Base-by-base conservation (phyloP, 164 flowering plant genomes). In the Houttuynia cordata region DNA sequence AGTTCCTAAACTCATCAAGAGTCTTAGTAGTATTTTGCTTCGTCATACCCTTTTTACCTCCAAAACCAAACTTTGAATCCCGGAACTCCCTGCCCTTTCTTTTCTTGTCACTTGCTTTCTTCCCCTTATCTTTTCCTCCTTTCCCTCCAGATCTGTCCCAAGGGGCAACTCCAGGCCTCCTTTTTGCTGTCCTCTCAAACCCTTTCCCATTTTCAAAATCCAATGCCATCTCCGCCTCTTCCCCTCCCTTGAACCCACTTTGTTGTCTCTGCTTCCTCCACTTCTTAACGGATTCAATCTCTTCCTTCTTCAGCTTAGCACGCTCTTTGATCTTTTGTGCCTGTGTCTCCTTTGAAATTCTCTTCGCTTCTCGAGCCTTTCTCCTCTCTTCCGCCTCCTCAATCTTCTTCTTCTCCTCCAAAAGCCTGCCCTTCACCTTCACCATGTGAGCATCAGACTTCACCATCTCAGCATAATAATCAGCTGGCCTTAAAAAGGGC, bases 251-350 rank as follows among this genome's bases (percentile, higher is more conserved):
- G 70, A 79, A 87, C 22, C 96, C 91, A 60, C 77, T 84, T 68
- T 75, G 78, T 72, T 89, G 82, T 76, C 98, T 87, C 71, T 89
- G 88, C 71, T 88, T 91, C 76, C 96, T 83, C 97, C 96, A 91
- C 63, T 86, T 87, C 82, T 87, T 87, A 52, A 88, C 98, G 34
- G 92, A 72, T 60, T 91, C 96, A 10, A 88, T 83, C 59, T 81
- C 91, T 0, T 81, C 76, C 60, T 85, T 88, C 72, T 91, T 87
- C 75, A 83, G 85, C 75, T 84, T 83, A 34, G 91, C 78, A 65
- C 89, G 80, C 72, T 92, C 98, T 51, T 85, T 92, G 41, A 61
- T 68, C 69, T 89, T 92, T 78, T 84, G 81, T 3, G 87, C 80
- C 64, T 92, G 96, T 37, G 85, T 79, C 76, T 87, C 91, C 54